Percentiles rank a stretch among this genome's conserved stretches.
These are phyloP conservation scores for Penicillium canariense DNA, from an alignment of 495 filamentous ascomycete species.

Conservation along the genomic window DNA sequence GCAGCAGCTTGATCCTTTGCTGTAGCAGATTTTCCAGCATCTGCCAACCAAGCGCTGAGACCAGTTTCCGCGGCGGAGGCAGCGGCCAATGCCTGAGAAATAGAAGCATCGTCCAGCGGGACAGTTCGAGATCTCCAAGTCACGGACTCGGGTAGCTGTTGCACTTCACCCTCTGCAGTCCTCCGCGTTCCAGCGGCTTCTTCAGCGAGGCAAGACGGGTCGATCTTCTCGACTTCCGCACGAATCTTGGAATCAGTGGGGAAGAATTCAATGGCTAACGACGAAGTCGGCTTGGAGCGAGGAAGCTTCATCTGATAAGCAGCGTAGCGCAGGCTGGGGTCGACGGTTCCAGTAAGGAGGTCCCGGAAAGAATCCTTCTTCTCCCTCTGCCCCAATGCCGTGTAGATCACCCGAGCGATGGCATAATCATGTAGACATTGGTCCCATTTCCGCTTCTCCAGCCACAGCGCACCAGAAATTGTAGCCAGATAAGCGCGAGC, in stretches of 20 bases:
- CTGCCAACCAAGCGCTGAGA: conserved; percentile 44
- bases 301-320: conserved; percentile 88
- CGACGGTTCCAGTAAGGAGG: conserved; percentile 77
- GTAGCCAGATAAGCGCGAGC: conserved; percentile 78
- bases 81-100: conserved; percentile 68
- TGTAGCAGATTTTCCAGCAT: conserved; percentile 37
- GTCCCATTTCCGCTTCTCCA: conserved; percentile 88
- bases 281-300: conserved; percentile 73
- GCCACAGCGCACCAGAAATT: conserved; percentile 68
- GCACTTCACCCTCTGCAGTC: conserved; percentile 47
- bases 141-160: conserved; percentile 69
- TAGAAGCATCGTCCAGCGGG: conserved; percentile 88
- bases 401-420: conserved; percentile 78
- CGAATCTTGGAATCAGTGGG: conserved; percentile 61
- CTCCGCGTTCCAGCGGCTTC: conserved; percentile 57
- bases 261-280: conserved; percentile 75
- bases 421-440: conserved; percentile 72
- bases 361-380: conserved; percentile 80
- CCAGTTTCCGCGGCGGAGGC: conserved; percentile 53
- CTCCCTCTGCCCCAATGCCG: conserved; percentile 59
- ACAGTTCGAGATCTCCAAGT: conserved; percentile 89
- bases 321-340: conserved; percentile 90
- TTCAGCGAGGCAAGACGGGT: conserved; percentile 64
- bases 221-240: conserved; percentile 64
- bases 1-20: conserved; percentile 66